Conservation (phyloP, 2,329 filamentous ascomycete genomes). For the Ophiostoma novo-ulmi region DNA sequence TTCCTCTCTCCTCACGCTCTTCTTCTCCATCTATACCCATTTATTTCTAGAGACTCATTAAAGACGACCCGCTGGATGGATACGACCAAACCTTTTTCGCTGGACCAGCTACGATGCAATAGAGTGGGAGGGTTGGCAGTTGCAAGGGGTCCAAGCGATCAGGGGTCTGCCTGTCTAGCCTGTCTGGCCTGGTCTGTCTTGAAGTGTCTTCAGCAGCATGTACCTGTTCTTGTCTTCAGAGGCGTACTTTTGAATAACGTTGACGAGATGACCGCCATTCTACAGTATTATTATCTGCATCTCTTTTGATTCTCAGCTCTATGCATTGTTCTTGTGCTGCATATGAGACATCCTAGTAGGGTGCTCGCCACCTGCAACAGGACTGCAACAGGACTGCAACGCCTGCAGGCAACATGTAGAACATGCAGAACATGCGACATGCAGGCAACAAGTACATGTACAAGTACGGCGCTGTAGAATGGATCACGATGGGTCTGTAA, state of each 20-base stretch:
- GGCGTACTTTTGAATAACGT: background rate
- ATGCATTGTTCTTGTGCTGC: background rate
- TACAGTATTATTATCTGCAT: background rate
- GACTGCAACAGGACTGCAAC: background rate
- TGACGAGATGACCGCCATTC: constrained; percentile 6
- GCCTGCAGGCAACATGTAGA: background rate
- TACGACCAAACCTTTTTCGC: constrained; percentile 10
- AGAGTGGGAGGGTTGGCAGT: background rate
- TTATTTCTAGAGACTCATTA: background rate
- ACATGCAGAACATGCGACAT: constrained; percentile 1
- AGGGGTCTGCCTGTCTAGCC: background rate
- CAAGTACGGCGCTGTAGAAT: background rate
- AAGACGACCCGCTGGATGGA: background rate
- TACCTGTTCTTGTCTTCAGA: background rate
- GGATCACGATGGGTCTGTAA: background rate
- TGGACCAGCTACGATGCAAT: constrained; percentile 4
- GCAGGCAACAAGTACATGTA: background rate
- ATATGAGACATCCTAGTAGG: background rate
- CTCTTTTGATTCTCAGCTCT: background rate
- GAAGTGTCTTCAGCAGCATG: background rate
- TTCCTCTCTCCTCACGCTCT: too few species aligned
- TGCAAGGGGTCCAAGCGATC: constrained; percentile 5
- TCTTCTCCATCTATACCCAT: background rate
- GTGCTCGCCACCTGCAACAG: background rate
- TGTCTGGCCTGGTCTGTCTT: background rate